Percentiles rank a stretch among this genome's conserved stretches.
phyloP scores from a whole-genome alignment of 2,329 filamentous ascomycete species.

The Plectosphaerella plurivora region DNA sequence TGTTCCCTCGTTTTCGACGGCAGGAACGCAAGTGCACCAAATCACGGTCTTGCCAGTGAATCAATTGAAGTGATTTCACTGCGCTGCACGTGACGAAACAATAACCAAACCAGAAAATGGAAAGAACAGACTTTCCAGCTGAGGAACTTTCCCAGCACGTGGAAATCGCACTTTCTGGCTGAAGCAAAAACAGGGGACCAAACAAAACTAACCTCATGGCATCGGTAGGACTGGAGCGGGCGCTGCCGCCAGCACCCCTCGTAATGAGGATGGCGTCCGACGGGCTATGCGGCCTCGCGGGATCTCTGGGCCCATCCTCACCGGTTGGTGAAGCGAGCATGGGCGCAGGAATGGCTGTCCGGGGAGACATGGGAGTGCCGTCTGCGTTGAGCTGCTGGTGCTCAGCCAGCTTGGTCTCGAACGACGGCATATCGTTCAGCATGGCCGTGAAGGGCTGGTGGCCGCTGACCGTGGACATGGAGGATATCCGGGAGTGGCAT shows the following conservation, averaged over 20 bases:
- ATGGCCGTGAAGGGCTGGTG: slow-evolving; percentile 29
- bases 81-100: no score
- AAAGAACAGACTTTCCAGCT: no score
- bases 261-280: slow-evolving; percentile 20
- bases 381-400: slow-evolving; percentile 11
- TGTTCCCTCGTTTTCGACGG: neutral
- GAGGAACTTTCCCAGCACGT: neutral
- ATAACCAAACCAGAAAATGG: no score
- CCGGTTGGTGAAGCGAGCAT: slow-evolving; percentile 1
- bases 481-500: slow-evolving; percentile 49
- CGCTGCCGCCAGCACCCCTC: slow-evolving; percentile 10
- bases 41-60: neutral
- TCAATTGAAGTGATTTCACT: no score
- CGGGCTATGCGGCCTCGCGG: slow-evolving; percentile 12
- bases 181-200: neutral
- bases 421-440: slow-evolving; percentile 29
- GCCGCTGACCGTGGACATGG: slow-evolving; percentile 42
- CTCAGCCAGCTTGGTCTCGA: slow-evolving; percentile 29
- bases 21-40: neutral
- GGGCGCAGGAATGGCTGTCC: slow-evolving; percentile 7
- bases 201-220: slow-evolving; percentile 9
- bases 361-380: slow-evolving; percentile 15
- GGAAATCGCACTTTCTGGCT: neutral
- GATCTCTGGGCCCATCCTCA: slow-evolving; percentile 9
- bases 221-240: slow-evolving; percentile 11